A percentile compares a stretch with the other conserved stretches of the same genome.
Conservation (phyloP, 2,329 filamentous ascomycete species). For the Microascus cirrosus region DNA sequence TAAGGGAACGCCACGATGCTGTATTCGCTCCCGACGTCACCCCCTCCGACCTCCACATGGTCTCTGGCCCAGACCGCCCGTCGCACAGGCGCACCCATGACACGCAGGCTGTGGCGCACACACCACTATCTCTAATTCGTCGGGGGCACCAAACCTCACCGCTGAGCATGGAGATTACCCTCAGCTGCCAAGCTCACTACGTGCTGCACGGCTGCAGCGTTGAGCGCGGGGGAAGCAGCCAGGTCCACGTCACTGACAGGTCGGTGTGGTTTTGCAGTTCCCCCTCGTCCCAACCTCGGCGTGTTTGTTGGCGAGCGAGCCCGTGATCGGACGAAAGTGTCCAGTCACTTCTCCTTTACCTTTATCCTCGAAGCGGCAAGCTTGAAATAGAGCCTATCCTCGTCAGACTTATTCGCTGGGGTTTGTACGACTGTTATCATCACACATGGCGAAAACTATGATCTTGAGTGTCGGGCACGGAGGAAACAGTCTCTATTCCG, state of each 20-base stretch:
- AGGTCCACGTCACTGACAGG: neutral
- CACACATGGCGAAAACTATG: too few relatives aligned
- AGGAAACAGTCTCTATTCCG: too few relatives aligned
- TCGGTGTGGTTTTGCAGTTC: neutral
- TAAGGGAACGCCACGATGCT: neutral
- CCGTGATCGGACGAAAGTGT: too few relatives aligned
- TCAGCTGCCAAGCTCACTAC: slow-evolving; percentile 3
- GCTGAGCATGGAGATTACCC: neutral
- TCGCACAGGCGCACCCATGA: neutral
- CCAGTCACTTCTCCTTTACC: too few relatives aligned
- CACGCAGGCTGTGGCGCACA: neutral
- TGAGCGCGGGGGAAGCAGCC: neutral
- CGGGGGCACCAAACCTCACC: too few relatives aligned
- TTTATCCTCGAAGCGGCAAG: too few relatives aligned
- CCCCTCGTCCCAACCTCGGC: too few relatives aligned
- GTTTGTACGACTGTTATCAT: too few relatives aligned
- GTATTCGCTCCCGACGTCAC: neutral
- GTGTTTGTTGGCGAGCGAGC: too few relatives aligned
- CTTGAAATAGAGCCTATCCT: too few relatives aligned
- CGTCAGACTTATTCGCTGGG: too few relatives aligned
- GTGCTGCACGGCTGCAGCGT: neutral
- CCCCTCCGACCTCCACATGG: neutral
- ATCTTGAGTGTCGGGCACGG: too few relatives aligned
- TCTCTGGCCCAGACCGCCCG: neutral
- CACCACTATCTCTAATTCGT: neutral